Percentiles rank a stretch among this genome's conserved stretches.
phyloP scores from a whole-genome alignment of 73 alveolate genomes.

The Symbiodinium natans region DNA sequence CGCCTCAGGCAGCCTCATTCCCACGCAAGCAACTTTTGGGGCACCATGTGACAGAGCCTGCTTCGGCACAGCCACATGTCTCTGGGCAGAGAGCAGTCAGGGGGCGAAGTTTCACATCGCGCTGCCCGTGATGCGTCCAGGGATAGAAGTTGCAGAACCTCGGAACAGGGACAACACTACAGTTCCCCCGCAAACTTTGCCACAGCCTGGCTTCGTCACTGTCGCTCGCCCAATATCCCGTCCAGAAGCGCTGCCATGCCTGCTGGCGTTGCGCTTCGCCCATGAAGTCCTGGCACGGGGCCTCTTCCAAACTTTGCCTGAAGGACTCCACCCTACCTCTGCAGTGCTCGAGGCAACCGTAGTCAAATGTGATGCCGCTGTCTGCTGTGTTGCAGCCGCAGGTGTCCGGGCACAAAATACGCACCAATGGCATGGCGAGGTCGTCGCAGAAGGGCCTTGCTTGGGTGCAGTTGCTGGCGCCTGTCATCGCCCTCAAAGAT shows the following conservation, averaged over 20 bases:
- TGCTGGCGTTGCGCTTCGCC: neutral
- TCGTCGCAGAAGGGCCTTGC: neutral
- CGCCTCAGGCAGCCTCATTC: neutral
- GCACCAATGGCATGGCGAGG: neutral
- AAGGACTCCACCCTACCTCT: neutral
- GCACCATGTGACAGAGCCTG: neutral
- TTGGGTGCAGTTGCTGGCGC: neutral
- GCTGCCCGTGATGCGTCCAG: neutral
- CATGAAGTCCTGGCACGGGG: neutral
- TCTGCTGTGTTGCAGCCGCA: neutral
- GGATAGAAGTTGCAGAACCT: neutral
- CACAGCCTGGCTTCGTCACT: neutral
- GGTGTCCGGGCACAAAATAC: neutral
- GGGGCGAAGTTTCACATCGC: neutral
- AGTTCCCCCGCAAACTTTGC: neutral
- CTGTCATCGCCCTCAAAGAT: neutral
- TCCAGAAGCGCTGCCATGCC: neutral
- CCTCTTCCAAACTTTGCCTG: neutral
- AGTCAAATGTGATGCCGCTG: neutral
- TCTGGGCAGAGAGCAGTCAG: neutral
- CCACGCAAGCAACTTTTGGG: neutral
- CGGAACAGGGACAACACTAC: neutral
- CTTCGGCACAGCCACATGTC: neutral
- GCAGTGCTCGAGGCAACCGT: neutral
- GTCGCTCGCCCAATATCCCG: neutral